Base-by-base conservation (phyloP, 2,329 filamentous ascomycete species). In the Monosporascus sp. region DNA sequence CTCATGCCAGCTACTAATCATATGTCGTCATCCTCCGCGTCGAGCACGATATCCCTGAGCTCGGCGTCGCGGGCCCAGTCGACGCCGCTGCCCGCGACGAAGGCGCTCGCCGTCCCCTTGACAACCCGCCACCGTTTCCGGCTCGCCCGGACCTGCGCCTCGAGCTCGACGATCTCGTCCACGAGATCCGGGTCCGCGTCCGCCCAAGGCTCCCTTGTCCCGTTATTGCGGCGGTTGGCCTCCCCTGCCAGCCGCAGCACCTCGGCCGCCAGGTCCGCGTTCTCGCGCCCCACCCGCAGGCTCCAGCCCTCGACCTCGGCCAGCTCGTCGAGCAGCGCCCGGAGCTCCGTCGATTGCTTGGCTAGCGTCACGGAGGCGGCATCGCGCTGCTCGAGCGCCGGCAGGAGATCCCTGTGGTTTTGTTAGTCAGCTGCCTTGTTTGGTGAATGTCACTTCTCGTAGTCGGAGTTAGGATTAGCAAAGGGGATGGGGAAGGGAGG, bases 81-180 rank as follows among this genome's bases (percentile, higher is more conserved):
- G 51, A 94, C 77, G 47, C 90, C 90, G 68, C 90, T 95, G 3
- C 88, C 89, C 5, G 84, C 88, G 47, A 96, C 81, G 52, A 91
- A 79, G 18, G 87, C 89, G 63, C 87, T 88, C n/a, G 88, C 79
- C 43, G 90, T 82, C 24, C 83, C 88, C 72, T 93, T 94, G 69
- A 93, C 81, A 20, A 87, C 83, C 63, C 83, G 83, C 85, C 86
- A 90, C 63, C 80, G 80, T 59, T 84, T 82, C 56, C 81, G 81
- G 66, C 83, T 86, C 22, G 74, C 74, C 62, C 79, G 84, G 54
- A 88, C 72, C 41, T 85, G 78, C 6, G 67, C 71, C 62, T 90
- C 82, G 11, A 86, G 72, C 49, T 71, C 72, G 37, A 78, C 72
- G 25, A 90, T 74, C 65, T 87, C 77, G n/a, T 69, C 70, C 53